Evolutionary conservation across 2,329 filamentous ascomycete genomes (phyloP), one percentile per base, ranked within the genome.

Genomic region (Nemania sp.): DNA sequence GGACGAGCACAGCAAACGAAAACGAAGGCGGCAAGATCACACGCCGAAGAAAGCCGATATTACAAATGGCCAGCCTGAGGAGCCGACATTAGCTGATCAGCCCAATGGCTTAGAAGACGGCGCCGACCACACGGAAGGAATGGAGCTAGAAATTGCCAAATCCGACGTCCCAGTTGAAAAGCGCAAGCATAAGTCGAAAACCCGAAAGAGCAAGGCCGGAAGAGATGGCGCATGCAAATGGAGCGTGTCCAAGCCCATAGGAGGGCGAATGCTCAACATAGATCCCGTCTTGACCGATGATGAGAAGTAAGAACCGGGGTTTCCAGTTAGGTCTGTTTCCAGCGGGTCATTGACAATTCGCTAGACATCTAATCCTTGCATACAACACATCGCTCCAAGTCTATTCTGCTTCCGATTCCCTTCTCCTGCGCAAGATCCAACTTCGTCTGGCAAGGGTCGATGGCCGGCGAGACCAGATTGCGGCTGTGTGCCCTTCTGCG

Each of bases 371-470:
- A 33, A 85, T 97, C 52, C 71, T 96, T 51, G 83, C 87, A 26
- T 90, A 90, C 65, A 82, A 86, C 56, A 86, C 83, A 23, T 86
- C 87, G 8, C 77, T 97, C 49, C 88, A 91, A 68, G 80, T 96
- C 22, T 96, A 94, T 72, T 89, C 89, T 1, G 83, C 90, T 24
- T 77, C 83, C 60, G 91, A 91, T 49, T 97, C 94, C 1, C 81
- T 95, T 44, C 82, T 95, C 19, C 78, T 90, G 40, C 86, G 90
- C 61, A 83, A 85, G 51, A 86, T 97, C 43, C 75, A 81, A 11
- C 75, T 86, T 61, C 76, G 62, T 67, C 72, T 64, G 19, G 57
- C 63, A 44, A 63, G 60, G 14, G 49, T 59, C 11, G 64, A 68
- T 6, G 63, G 61, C n/a, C 57, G 63, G n/a, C 58, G 54, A 39